A percentile compares a stretch with the other conserved stretches of the same genome.
phyloP scores from a whole-genome alignment of 2,329 filamentous ascomycete genomes.

The Allantophomopsis lycopodina region DNA sequence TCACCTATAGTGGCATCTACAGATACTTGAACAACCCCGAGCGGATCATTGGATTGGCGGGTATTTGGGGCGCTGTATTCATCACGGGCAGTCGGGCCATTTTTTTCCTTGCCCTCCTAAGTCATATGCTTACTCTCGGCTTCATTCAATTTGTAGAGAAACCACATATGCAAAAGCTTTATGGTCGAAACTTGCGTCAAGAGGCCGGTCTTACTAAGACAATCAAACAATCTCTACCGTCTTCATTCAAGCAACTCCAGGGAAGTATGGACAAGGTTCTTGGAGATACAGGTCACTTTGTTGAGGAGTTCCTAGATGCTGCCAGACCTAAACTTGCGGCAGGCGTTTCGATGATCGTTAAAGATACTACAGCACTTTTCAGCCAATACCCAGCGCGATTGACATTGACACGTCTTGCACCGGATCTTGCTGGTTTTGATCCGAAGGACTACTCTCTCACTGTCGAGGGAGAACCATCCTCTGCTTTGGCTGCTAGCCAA shows the following conservation, averaged over 20 bases:
- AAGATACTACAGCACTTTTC: constrained; percentile 78
- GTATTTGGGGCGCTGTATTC: constrained; percentile 87
- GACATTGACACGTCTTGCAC: constrained; percentile 65
- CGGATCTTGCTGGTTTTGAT: constrained; percentile 68
- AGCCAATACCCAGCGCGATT: constrained; percentile 80
- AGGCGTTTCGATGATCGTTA: constrained; percentile 74
- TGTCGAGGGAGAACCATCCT: constrained; percentile 52
- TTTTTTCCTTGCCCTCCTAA: constrained; percentile 73
- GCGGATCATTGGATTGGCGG: constrained; percentile 81
- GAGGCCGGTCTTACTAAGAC: constrained; percentile 90
- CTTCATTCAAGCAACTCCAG: constrained; percentile 70
- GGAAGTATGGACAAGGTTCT: constrained; percentile 79
- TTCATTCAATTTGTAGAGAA: constrained; percentile 92
- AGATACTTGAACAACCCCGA: constrained; percentile 97
- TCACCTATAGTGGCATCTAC: constrained; percentile 96
- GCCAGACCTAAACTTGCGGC: constrained; percentile 77
- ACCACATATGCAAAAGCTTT: constrained; percentile 97
- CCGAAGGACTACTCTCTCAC: constrained; percentile 67
- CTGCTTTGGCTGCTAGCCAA: constrained; percentile 36
- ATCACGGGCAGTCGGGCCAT: constrained; percentile 84
- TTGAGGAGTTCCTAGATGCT: constrained; percentile 80
- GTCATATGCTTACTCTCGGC: constrained; percentile 70
- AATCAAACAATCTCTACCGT: constrained; percentile 73
- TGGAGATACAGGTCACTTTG: constrained; percentile 73
- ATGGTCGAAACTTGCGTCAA: constrained; percentile 68